Percentiles rank a stretch among this genome's conserved stretches.
Evolutionary conservation across 306 rosid species (phyloP).

Genomic region (Rosa persica): DNA sequence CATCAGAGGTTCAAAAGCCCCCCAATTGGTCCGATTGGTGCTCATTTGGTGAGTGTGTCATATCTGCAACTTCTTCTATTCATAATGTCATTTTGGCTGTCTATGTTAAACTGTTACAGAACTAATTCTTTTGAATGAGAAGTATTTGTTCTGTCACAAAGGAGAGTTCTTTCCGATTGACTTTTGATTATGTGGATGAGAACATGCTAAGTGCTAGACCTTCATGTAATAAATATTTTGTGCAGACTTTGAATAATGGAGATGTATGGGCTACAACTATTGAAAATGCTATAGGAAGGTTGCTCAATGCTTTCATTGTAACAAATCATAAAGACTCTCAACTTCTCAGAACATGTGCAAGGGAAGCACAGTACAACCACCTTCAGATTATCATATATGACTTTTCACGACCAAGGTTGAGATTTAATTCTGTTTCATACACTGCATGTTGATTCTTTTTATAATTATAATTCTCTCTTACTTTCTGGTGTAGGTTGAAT

Average conservation of each 20-base stretch:
- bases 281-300: constrained; percentile 80
- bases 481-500: constrained; percentile 52
- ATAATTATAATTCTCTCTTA: constrained; percentile 10
- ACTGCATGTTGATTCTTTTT: constrained; percentile 14
- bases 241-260: constrained; percentile 69
- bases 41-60: constrained; percentile 63
- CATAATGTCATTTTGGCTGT: neutral
- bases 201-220: neutral
- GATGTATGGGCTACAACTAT: constrained; percentile 76
- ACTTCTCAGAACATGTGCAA: constrained; percentile 77
- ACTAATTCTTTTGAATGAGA: neutral
- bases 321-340: constrained; percentile 77
- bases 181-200: neutral
- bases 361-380: constrained; percentile 55
- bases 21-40: constrained; percentile 93
- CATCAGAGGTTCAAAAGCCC: constrained; percentile 61
- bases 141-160: neutral
- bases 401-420: constrained; percentile 77
- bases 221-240: constrained; percentile 16
- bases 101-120: neutral
- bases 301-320: constrained; percentile 90
- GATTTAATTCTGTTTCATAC: neutral
- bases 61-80: constrained; percentile 5
- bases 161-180: neutral
- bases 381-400: constrained; percentile 82